These are phyloP conservation scores for Ogataea hybrid DNA, from an alignment of 1,139 yeast species.

Conservation along the genomic window DNA sequence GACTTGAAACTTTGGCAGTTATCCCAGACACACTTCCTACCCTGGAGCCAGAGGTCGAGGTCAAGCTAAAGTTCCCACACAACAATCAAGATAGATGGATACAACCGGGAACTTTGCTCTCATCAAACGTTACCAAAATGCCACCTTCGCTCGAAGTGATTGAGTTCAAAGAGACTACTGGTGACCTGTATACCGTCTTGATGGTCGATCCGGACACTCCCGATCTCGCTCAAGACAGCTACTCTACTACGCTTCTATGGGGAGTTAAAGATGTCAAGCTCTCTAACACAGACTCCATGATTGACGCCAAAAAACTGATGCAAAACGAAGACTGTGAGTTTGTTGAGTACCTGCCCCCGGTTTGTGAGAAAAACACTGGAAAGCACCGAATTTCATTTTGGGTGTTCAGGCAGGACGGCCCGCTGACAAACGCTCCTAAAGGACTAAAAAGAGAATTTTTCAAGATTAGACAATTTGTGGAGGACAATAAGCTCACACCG, in stretches of 20 bases:
- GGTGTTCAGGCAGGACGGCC: slow-evolving; percentile 72
- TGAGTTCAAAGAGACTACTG: slow-evolving; percentile 60
- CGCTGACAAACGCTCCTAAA: slow-evolving; percentile 23
- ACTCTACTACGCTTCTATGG: slow-evolving; percentile 71
- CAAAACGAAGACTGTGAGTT: slow-evolving; percentile 45
- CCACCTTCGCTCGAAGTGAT: slow-evolving; percentile 77
- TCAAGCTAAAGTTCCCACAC: slow-evolving; percentile 72
- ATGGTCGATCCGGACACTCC: slow-evolving; percentile 94
- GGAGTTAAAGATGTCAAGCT: slow-evolving; percentile 72
- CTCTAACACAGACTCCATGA: slow-evolving; percentile 54
- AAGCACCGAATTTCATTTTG: slow-evolving; percentile 83
- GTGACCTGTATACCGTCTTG: slow-evolving; percentile 65
- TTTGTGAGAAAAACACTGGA: slow-evolving; percentile 85
- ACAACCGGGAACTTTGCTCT: slow-evolving; percentile 73
- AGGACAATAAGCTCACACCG: slow-evolving; percentile 53
- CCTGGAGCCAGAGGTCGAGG: slow-evolving; percentile 76
- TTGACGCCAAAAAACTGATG: slow-evolving; percentile 49
- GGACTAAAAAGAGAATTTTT: slow-evolving; percentile 46
- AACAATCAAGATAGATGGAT: slow-evolving; percentile 63
- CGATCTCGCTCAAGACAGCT: slow-evolving; percentile 66
- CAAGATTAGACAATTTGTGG: slow-evolving; percentile 69
- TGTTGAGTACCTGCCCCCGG: slow-evolving; percentile 73
- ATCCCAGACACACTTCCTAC: slow-evolving; percentile 96
- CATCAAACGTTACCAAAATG: slow-evolving; percentile 67
- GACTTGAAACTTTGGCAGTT: slow-evolving; percentile 79